These are phyloP conservation scores for Sporothrix globosa DNA, from an alignment of 2,329 filamentous ascomycete genomes.

Conservation along the genomic window DNA sequence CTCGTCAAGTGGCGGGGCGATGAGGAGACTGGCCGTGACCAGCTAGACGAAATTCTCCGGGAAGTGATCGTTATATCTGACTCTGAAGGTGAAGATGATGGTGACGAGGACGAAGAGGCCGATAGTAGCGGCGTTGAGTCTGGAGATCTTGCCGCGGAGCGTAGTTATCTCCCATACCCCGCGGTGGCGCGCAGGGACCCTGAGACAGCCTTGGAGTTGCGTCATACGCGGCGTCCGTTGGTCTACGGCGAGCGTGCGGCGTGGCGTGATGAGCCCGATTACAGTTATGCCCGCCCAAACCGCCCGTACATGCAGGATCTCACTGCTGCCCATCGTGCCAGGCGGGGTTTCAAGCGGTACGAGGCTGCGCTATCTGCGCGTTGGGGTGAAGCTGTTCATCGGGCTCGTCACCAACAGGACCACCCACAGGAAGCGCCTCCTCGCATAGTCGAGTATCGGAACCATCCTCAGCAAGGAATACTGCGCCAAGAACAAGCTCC, in stretches of 20 bases:
- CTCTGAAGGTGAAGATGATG: conserved; percentile 54
- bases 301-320: background rate
- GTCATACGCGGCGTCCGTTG: background rate
- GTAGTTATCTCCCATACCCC: conserved; percentile 3
- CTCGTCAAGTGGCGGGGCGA: conserved; percentile 74
- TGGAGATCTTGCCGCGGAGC: conserved; percentile 28
- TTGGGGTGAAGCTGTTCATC: conserved; percentile 43
- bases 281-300: background rate
- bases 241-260: background rate
- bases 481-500: background rate
- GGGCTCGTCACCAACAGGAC: conserved; percentile 35
- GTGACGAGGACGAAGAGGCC: conserved; percentile 46
- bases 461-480: background rate
- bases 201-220: background rate
- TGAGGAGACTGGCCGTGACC: conserved; percentile 68
- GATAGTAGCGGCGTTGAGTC: conserved; percentile 32
- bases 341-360: conserved; percentile 53
- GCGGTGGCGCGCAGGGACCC: background rate
- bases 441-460: background rate
- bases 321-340: background rate
- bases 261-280: conserved; percentile 4
- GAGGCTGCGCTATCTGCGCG: conserved; percentile 43
- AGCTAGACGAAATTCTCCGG: conserved; percentile 67
- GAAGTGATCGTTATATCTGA: conserved; percentile 70
- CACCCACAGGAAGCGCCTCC: background rate